Percentiles rank a stretch among this genome's conserved stretches.
These are phyloP conservation scores for Trichoderma harzianum DNA, from an alignment of 2,329 filamentous ascomycete species.

Conservation along the genomic window DNA sequence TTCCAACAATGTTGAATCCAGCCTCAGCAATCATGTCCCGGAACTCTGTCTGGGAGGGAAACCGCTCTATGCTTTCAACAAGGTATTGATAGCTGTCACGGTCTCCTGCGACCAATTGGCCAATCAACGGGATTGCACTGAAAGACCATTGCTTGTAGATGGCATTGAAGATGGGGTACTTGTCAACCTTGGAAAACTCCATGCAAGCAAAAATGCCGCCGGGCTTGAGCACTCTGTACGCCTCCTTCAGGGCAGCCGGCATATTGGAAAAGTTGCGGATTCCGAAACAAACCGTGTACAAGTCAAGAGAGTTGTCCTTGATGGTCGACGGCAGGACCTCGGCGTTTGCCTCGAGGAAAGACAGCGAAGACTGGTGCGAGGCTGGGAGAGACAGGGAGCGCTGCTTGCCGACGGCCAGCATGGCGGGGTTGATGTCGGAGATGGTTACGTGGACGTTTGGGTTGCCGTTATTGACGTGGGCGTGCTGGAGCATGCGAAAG, in stretches of 20 bases:
- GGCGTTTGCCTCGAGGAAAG: slow-evolving; percentile 88
- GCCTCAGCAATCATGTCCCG: slow-evolving; percentile 77
- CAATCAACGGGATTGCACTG: slow-evolving; percentile 87
- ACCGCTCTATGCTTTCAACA: slow-evolving; percentile 94
- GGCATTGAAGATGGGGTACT: slow-evolving; percentile 72
- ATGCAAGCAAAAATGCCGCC: slow-evolving; percentile 95
- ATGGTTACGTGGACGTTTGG: slow-evolving; percentile 80
- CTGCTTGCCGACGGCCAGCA: slow-evolving; percentile 85
- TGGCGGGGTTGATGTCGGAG: slow-evolving; percentile 92
- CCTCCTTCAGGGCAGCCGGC: slow-evolving; percentile 75
- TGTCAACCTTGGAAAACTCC: slow-evolving; percentile 84
- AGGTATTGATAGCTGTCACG: slow-evolving; percentile 97
- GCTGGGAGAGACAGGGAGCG: slow-evolving; percentile 61
- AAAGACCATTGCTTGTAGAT: slow-evolving; percentile 97
- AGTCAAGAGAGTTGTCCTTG: slow-evolving; percentile 70
- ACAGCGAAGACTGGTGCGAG: slow-evolving; percentile 55
- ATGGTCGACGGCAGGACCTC: slow-evolving; percentile 66
- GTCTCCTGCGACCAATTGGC: slow-evolving; percentile 90
- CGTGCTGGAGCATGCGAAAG: slow-evolving; percentile 90
- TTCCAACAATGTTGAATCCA: slow-evolving; percentile 79
- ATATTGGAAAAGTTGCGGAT: slow-evolving; percentile 98
- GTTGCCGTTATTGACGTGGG: slow-evolving; percentile 74
- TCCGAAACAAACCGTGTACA: slow-evolving; percentile 97
- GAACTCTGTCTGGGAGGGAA: slow-evolving; percentile 84
- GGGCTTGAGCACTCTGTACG: slow-evolving; percentile 83